These are phyloP conservation scores for Taphrina wiesneri DNA, from an alignment of 1,139 yeast genomes.

Conservation along the genomic window DNA sequence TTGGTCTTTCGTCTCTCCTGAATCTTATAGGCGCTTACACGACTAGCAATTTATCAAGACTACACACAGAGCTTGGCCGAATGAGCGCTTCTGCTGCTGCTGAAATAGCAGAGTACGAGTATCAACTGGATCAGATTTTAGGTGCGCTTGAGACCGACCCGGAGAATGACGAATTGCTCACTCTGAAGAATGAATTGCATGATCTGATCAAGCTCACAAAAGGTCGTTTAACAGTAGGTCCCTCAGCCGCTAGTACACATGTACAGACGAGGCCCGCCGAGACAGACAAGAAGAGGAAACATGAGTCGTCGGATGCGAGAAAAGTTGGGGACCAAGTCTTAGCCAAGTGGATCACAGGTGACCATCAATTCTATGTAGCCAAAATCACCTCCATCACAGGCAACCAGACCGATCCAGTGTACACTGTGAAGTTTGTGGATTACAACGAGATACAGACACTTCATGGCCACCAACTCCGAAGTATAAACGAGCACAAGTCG, in stretches of 20 bases:
- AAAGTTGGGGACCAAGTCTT: constrained; percentile 42
- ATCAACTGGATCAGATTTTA: constrained; percentile 45
- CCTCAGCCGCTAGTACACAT: neutral
- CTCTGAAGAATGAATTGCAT: constrained; percentile 44
- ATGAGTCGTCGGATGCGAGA: constrained; percentile 22
- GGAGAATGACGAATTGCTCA: constrained; percentile 43
- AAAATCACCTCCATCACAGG: constrained; percentile 45
- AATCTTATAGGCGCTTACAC: neutral
- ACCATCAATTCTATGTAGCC: constrained; percentile 43
- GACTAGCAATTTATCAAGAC: neutral
- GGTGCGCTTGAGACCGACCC: constrained; percentile 45
- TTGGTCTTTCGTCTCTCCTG: neutral
- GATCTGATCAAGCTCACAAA: constrained; percentile 45
- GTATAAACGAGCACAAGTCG: constrained; percentile 24
- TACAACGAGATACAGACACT: constrained; percentile 42
- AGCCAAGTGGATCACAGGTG: constrained; percentile 44
- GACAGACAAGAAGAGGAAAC: neutral
- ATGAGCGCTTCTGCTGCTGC: constrained; percentile 16
- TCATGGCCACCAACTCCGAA: constrained; percentile 40
- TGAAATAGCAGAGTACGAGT: constrained; percentile 46
- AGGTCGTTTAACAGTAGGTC: neutral
- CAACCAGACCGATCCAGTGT: constrained; percentile 41
- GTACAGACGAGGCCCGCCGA: neutral
- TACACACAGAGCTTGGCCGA: neutral
- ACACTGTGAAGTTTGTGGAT: constrained; percentile 43